phyloP scores from a whole-genome alignment of 805 yeast species.

The Yamadazyma nakazawae region DNA sequence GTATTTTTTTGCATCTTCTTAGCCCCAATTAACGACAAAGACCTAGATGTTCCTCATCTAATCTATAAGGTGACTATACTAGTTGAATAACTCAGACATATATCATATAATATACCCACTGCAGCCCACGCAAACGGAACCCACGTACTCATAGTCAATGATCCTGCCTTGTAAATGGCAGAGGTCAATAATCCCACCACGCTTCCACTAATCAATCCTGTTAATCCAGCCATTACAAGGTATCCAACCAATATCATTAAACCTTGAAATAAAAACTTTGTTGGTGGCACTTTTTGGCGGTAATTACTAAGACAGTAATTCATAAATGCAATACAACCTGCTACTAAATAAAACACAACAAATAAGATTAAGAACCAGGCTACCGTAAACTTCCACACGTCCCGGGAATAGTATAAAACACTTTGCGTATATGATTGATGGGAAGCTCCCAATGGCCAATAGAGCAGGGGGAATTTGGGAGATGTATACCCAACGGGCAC shows the following conservation, averaged over 20 bases:
- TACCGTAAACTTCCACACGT: constrained; percentile 80
- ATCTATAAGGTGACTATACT: constrained; percentile 24
- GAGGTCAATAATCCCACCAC: constrained; percentile 71
- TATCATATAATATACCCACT: constrained; percentile 62
- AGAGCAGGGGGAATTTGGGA: constrained; percentile 79
- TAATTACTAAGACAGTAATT: constrained; percentile 22
- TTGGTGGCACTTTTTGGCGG: constrained; percentile 15
- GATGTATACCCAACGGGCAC: constrained; percentile 78
- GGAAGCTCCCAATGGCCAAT: constrained; percentile 58
- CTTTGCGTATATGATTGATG: constrained; percentile 43
- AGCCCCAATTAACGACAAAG: too few species aligned
- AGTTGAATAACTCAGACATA: constrained; percentile 64
- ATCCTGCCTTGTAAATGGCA: constrained; percentile 75
- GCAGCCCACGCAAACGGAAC: constrained; percentile 82
- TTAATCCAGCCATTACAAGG: constrained; percentile 51
- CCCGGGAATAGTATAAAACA: constrained; percentile 63
- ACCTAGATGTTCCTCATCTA: too few species aligned
- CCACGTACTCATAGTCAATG: constrained; percentile 92
- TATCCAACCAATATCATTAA: constrained; percentile 29
- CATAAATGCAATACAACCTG: constrained; percentile 57
- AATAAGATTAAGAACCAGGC: constrained; percentile 77
- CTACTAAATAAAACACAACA: constrained; percentile 56
- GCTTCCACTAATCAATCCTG: constrained; percentile 71
- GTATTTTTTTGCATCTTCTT: background rate
- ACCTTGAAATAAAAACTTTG: constrained; percentile 3